A percentile compares a stretch with the other conserved stretches of the same genome.
Evolutionary conservation across 2,329 filamentous ascomycete species (phyloP).

Genomic region (Phyllosticta ampelicida): DNA sequence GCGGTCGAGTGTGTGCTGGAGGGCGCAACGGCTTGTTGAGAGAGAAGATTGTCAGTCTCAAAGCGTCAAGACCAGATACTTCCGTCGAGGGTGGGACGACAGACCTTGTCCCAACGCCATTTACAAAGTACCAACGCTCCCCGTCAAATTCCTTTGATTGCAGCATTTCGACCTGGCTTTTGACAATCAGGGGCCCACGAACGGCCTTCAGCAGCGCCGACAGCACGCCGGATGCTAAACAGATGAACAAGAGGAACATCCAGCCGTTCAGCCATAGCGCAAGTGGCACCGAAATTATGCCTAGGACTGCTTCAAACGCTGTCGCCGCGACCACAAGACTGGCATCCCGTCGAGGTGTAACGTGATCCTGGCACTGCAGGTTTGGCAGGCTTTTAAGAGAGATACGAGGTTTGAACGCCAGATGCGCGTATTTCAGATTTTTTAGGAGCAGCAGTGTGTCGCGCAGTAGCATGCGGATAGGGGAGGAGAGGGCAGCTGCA

Average conservation of each 20-base stretch:
- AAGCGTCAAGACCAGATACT: background rate
- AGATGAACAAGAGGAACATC: background rate
- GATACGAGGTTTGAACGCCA: background rate
- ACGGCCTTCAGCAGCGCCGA: background rate
- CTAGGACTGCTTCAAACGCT: background rate
- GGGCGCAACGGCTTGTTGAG: background rate
- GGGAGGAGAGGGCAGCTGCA: background rate
- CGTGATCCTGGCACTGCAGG: background rate
- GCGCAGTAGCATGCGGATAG: background rate
- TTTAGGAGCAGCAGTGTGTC: background rate
- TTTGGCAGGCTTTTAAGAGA: background rate
- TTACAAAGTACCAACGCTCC: background rate
- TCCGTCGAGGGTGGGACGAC: background rate
- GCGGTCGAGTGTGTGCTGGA: background rate
- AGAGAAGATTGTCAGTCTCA: background rate
- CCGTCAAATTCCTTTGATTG: background rate
- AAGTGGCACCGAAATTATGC: background rate
- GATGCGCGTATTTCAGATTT: background rate
- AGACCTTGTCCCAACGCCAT: constrained; percentile 36
- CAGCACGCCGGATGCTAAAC: background rate
- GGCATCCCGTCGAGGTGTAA: background rate
- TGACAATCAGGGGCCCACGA: background rate
- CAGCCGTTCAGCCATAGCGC: background rate
- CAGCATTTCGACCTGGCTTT: background rate
- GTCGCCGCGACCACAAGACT: background rate